Conservation (phyloP, 148 eudicot genomes). For the Persicaria tinctoria region DNA sequence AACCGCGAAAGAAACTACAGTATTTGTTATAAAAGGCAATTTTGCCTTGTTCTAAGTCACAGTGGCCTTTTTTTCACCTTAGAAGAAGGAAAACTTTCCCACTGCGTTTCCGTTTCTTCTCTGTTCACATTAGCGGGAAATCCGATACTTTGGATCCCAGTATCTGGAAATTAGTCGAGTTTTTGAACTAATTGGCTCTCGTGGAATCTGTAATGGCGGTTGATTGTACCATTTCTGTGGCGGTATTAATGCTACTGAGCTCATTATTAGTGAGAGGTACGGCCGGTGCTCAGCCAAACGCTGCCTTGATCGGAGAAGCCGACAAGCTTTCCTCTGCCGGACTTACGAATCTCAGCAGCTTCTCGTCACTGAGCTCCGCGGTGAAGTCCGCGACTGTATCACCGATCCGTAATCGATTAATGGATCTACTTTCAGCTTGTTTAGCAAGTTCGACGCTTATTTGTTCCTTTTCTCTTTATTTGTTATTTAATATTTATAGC, state of each 20-base stretch:
- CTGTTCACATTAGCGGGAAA: background rate
- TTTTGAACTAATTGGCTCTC: background rate
- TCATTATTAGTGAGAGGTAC: background rate
- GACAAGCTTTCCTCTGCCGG: background rate
- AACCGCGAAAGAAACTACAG: no score
- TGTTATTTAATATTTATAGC: no score
- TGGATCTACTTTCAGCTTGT: background rate
- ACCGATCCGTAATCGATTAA: conserved; percentile 9
- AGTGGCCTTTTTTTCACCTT: no score
- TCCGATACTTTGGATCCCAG: background rate
- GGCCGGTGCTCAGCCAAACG: background rate
- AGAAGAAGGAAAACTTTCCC: background rate
- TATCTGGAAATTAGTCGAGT: background rate
- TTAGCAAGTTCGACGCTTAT: background rate
- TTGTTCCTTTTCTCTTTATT: no score
- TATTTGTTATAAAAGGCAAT: no score
- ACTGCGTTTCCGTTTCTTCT: background rate
- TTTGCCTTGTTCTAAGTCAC: no score
- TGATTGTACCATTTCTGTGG: background rate
- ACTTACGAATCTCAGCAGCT: conserved; percentile 1
- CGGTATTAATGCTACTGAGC: conserved; percentile 4
- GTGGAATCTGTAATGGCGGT: conserved; percentile 1
- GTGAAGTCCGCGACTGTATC: conserved; percentile 8
- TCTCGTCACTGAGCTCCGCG: conserved; percentile 9
- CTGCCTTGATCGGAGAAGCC: background rate